A percentile compares a stretch with the other conserved stretches of the same genome.
phyloP scores from a whole-genome alignment of 345 rosid species.

The Hibiscus syriacus region DNA sequence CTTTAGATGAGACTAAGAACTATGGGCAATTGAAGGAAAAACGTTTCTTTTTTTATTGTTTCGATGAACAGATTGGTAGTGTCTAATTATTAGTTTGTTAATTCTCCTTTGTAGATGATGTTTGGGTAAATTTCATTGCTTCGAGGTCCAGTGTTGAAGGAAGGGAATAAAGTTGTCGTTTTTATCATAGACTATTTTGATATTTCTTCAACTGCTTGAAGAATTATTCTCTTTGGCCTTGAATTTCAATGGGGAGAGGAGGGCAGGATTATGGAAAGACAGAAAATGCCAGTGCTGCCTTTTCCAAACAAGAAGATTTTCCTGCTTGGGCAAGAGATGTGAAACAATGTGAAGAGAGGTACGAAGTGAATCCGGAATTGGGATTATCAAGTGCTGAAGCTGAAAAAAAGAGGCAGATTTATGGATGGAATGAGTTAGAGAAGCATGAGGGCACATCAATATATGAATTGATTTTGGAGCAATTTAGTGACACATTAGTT shows the following conservation, averaged over 20 bases:
- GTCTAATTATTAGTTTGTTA: not conserved
- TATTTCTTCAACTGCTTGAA: not conserved
- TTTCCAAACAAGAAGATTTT: constrained; percentile 21
- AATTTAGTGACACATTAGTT: constrained; percentile 77
- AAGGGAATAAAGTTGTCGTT: not conserved
- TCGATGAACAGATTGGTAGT: not conserved
- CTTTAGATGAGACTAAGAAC: not conserved
- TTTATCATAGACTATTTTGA: not conserved
- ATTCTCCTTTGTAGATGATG: not conserved
- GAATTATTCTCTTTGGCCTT: constrained; percentile 4
- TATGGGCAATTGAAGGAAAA: not conserved
- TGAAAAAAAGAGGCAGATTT: constrained; percentile 34
- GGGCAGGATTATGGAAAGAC: constrained; percentile 38
- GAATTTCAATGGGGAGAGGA: constrained; percentile 58
- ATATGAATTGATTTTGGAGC: constrained; percentile 59
- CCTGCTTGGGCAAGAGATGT: constrained; percentile 73
- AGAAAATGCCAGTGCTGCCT: constrained; percentile 12
- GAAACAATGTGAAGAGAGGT: constrained; percentile 51
- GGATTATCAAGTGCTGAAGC: constrained; percentile 55
- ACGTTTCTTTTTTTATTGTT: too few relatives aligned
- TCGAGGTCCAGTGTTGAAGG: not conserved
- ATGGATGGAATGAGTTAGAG: constrained; percentile 79
- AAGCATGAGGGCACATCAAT: constrained; percentile 69
- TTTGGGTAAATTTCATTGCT: not conserved
- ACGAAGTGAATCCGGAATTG: constrained; percentile 26